Base-by-base conservation (phyloP, 1,139 yeast genomes). In the Zygosaccharomyces sapae region DNA sequence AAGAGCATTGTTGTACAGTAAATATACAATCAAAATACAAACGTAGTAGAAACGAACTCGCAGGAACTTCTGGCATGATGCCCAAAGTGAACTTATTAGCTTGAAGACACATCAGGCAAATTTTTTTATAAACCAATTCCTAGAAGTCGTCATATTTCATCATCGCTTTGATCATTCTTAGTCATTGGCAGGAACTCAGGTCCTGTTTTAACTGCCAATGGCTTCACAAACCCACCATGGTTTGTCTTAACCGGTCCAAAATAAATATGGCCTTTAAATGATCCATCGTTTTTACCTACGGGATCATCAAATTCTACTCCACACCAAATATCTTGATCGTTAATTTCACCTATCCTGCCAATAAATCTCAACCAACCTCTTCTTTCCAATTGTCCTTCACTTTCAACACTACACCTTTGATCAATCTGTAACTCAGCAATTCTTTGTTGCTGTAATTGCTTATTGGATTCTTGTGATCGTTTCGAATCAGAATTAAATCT, bases 261-360 rank as follows among this genome's bases (percentile, higher is more conserved):
- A 65, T 89, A 87, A 44, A 70, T 58, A 0, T 67, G 67, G 0
- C 89, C 94, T 35, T 79, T 73, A 7, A 89, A 75, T 0, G 83
- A 67, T 0, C 98, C 98, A 58, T 89, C 78, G 58, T 90, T 89
- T 65, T 84, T 86, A 3, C 97, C 97, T 0, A 67, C 68, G 0
- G 89, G 83, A 31, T 73, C 75, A 42, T 80, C 82, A 42, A 90
- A 76, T 56, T 84, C 87, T 2, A 92, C 76, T 0, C 97, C 98
- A 27, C 84, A 74, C 97, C 97, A 92, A 2, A 58, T 48, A 4
- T 65, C 68, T 24, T 72, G 73, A 0, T 73, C 69, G 35, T 66
- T 57, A 55, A 80, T 76, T 41, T 75, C 80, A 0, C 77, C 71
- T 3, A 90, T 80, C 44, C 68, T 69, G 0, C 97, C 97, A 8